phyloP scores from a whole-genome alignment of 192 early-diverging fungal species.

The Ambispora gerdemannii region DNA sequence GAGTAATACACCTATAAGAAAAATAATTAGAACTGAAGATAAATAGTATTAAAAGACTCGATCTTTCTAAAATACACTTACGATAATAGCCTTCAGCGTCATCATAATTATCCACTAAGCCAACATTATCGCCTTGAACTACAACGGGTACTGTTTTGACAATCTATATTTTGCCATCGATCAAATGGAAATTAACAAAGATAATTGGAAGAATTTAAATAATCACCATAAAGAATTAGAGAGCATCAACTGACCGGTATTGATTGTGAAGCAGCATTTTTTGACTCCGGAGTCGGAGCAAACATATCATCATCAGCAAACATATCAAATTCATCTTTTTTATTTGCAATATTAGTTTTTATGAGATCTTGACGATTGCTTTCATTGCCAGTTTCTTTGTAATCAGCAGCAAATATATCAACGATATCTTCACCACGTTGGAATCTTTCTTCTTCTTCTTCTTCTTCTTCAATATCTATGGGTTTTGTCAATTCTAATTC shows the following conservation, averaged over 20 bases:
- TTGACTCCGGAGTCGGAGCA: conserved; percentile 40
- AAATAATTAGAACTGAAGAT: too few relatives aligned
- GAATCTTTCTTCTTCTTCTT: conserved; percentile 44
- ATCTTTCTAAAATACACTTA: conserved; percentile 50
- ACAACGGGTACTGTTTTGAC: conserved; percentile 33
- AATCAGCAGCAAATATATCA: conserved; percentile 68
- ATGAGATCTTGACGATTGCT: conserved; percentile 24
- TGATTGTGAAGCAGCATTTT: conserved; percentile 2
- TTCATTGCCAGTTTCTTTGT: conserved; percentile 46
- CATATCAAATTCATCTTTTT: conserved; percentile 57
- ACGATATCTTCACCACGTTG: conserved; percentile 40
- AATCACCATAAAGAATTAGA: not conserved
- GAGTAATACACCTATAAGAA: conserved; percentile 70
- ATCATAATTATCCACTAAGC: conserved; percentile 87
- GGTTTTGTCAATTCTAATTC: conserved; percentile 47
- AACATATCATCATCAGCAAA: conserved; percentile 82
- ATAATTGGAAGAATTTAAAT: not conserved
- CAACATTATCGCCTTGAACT: conserved; percentile 43
- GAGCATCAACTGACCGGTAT: not conserved
- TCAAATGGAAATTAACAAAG: not conserved
- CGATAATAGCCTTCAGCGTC: conserved; percentile 98
- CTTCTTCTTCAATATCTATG: conserved; percentile 49
- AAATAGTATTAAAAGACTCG: not conserved
- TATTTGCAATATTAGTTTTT: conserved; percentile 29
- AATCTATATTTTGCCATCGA: too few relatives aligned